A percentile compares a stretch with the other conserved stretches of the same genome.
phyloP scores from a whole-genome alignment of 2,329 filamentous ascomycete genomes.

The Diaporthe aspalathi region DNA sequence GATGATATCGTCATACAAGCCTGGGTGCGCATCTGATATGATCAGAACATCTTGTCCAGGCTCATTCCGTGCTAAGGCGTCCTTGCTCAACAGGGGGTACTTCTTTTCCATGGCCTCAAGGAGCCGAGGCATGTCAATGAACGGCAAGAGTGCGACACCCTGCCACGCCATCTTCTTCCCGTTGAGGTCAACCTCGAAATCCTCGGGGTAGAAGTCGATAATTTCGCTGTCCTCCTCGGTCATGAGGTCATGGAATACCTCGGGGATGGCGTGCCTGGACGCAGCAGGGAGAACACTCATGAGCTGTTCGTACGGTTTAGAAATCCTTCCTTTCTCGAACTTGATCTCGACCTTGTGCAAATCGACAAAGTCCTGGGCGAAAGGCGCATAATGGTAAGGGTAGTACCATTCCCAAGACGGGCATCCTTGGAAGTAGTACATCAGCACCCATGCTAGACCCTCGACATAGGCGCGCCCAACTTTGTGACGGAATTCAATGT shows the following conservation, averaged over 20 bases:
- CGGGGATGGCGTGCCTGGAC: conserved; percentile 90
- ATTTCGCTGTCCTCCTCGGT: conserved; percentile 88
- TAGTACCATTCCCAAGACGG: conserved; percentile 99
- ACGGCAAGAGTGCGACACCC: conserved; percentile 90
- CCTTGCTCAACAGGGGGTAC: conserved; percentile 81
- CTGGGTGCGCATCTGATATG: conserved; percentile 82
- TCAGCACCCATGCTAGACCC: conserved; percentile 92
- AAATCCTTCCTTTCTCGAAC: conserved; percentile 87
- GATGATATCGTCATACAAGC: conserved; percentile 85
- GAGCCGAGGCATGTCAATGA: conserved; percentile 92
- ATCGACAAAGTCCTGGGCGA: conserved; percentile 92
- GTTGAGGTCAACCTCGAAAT: conserved; percentile 93
- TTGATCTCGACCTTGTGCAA: conserved; percentile 81
- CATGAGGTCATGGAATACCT: conserved; percentile 92
- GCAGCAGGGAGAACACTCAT: conserved; percentile 98
- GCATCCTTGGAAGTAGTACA: conserved; percentile 98
- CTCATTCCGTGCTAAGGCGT: conserved; percentile 82
- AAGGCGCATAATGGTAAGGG: conserved; percentile 97
- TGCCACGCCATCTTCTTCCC: conserved; percentile 99
- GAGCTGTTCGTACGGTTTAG: conserved; percentile 93
- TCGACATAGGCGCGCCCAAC: conserved; percentile 94
- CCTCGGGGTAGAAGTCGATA: conserved; percentile 96
- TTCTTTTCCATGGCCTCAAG: conserved; percentile 84
- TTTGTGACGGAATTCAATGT: conserved; percentile 87
- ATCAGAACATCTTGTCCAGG: conserved; percentile 85